Percentiles rank a stretch among this genome's conserved stretches.
phyloP scores from a whole-genome alignment of 805 yeast genomes.

The Kluyveromyces aestuarii region DNA sequence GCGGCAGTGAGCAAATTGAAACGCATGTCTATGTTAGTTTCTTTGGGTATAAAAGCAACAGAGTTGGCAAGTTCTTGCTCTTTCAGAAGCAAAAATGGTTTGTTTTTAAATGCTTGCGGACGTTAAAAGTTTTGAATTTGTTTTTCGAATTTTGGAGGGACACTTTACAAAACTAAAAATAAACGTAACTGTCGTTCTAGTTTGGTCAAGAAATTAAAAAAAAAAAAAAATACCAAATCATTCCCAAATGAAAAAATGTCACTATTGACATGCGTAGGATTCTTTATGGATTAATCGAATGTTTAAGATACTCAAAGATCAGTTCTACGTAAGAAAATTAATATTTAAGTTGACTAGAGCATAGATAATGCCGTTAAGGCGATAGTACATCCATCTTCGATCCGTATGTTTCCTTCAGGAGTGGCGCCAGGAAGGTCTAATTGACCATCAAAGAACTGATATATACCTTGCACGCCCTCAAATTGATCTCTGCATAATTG shows the following conservation, averaged over 20 bases:
- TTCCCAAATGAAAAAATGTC: too few species aligned
- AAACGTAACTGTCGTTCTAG: not conserved
- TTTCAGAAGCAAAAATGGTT: too few species aligned
- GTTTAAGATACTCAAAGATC: too few species aligned
- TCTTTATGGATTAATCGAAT: too few species aligned
- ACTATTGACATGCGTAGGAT: too few species aligned
- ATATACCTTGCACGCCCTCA: slow-evolving; percentile 44
- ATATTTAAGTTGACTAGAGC: not conserved
- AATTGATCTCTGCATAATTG: slow-evolving; percentile 39
- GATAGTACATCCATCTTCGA: slow-evolving; percentile 65
- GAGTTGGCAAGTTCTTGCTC: not conserved
- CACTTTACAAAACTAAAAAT: not conserved
- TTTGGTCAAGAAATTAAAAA: not conserved
- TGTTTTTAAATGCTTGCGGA: too few species aligned
- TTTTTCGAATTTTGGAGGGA: not conserved
- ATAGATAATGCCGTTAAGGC: slow-evolving; percentile 32
- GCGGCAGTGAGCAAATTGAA: slow-evolving; percentile 37
- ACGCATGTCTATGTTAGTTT: slow-evolving; percentile 16
- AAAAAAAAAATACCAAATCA: too few species aligned
- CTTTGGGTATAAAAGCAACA: not conserved
- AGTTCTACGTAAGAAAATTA: too few species aligned
- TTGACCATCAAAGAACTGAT: slow-evolving; percentile 63
- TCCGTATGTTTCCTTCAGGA: slow-evolving; percentile 31
- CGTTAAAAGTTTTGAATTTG: too few species aligned
- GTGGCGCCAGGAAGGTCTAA: slow-evolving; percentile 44